Evolutionary conservation across 108 stramenopile genomes (phyloP).

Genomic region (Aurantiochytrium sp.): DNA sequence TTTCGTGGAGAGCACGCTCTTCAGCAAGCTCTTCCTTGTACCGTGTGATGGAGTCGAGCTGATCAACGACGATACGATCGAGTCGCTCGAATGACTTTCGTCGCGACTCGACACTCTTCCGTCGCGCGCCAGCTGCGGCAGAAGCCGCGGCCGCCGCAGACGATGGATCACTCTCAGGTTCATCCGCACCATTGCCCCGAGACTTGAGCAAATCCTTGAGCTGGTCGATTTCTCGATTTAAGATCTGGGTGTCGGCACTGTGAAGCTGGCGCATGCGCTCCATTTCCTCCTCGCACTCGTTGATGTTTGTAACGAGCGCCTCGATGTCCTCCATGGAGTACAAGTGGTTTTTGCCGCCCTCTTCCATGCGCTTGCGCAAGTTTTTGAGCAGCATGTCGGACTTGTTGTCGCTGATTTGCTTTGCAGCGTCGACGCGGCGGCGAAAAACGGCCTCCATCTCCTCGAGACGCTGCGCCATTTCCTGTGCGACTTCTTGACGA

Average conservation of each 20-base stretch:
- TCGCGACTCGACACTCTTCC: not conserved
- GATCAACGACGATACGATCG: not conserved
- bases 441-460: conserved; percentile 15
- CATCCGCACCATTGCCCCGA: not conserved
- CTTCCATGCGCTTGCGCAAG: conserved; percentile 5
- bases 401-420: not conserved
- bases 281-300: conserved; percentile 17
- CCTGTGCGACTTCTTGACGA: conserved; percentile 25
- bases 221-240: not conserved
- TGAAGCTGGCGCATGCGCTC: conserved; percentile 7
- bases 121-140: not conserved
- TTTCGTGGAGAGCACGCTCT: not conserved
- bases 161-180: not conserved
- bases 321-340: not conserved
- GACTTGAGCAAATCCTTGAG: not conserved
- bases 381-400: conserved; percentile 6
- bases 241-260: not conserved
- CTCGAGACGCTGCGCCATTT: conserved; percentile 30
- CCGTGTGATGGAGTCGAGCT: not conserved
- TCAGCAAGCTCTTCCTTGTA: conserved; percentile 14
- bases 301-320: not conserved
- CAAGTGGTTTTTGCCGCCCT: not conserved
- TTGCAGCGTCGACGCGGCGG: not conserved
- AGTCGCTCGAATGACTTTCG: conserved; percentile 9
- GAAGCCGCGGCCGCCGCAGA: not conserved